Evolutionary conservation across 352 stramenopile species (phyloP).

Genomic region (Phytophthora boehmeriae): DNA sequence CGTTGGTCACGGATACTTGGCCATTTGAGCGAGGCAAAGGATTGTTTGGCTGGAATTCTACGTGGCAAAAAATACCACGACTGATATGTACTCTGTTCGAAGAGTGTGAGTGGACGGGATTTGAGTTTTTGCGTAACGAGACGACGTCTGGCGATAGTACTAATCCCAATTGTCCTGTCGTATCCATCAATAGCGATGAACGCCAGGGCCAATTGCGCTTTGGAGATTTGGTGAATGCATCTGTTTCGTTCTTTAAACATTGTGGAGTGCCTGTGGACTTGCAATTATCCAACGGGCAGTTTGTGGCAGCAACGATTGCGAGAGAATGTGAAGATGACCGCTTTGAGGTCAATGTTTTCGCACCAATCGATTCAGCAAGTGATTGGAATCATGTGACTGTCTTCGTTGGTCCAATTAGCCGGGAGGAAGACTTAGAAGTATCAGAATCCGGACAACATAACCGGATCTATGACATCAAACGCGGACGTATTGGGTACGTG

Average conservation of each 20-base stretch:
- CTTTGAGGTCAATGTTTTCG: slow-evolving; percentile 55
- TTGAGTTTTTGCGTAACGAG: slow-evolving; percentile 40
- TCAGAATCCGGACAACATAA: background rate
- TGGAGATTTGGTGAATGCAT: slow-evolving; percentile 41
- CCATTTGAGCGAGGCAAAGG: slow-evolving; percentile 61
- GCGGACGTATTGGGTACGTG: slow-evolving; percentile 41
- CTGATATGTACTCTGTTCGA: slow-evolving; percentile 59
- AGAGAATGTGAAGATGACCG: slow-evolving; percentile 44
- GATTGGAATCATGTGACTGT: slow-evolving; percentile 25
- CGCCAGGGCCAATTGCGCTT: slow-evolving; percentile 25
- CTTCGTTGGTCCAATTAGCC: slow-evolving; percentile 42
- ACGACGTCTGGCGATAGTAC: background rate
- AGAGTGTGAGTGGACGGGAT: slow-evolving; percentile 73
- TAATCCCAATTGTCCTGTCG: background rate
- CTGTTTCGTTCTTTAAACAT: slow-evolving; percentile 42
- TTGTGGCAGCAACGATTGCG: slow-evolving; percentile 51
- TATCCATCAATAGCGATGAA: background rate
- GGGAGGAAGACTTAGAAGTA: background rate
- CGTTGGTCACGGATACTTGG: slow-evolving; percentile 61
- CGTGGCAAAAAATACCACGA: slow-evolving; percentile 67
- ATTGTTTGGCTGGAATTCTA: slow-evolving; percentile 59
- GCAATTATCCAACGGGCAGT: slow-evolving; percentile 30
- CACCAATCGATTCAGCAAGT: background rate
- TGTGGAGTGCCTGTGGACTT: slow-evolving; percentile 57
- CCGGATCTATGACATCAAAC: slow-evolving; percentile 6